These are phyloP conservation scores for Orbilia javanica DNA, from an alignment of 2,329 filamentous ascomycete species.

Conservation along the genomic window DNA sequence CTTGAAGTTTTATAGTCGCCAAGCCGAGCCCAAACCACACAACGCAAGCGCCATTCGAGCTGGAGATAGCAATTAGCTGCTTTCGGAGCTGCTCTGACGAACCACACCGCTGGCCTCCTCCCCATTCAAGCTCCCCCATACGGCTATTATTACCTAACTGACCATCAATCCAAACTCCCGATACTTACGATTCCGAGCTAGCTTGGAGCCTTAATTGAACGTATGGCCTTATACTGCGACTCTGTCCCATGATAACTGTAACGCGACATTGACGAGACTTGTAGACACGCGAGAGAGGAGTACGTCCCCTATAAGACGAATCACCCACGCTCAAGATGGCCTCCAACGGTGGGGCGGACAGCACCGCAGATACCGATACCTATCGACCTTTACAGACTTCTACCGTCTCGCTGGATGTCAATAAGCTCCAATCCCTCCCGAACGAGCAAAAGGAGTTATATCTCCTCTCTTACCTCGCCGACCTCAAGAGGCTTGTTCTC, in stretches of 20 bases:
- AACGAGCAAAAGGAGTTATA: conserved; percentile 96
- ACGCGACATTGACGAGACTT: conserved; percentile 30
- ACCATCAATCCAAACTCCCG: neutral
- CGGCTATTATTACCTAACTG: conserved; percentile 20
- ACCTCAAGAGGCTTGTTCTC: conserved; percentile 83
- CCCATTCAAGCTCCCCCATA: conserved; percentile 20
- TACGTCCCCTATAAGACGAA: conserved; percentile 25
- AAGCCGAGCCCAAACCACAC: conserved; percentile 50
- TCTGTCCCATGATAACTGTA: neutral
- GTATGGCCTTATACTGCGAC: conserved; percentile 2
- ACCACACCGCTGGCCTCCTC: conserved; percentile 41
- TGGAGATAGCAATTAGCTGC: conserved; percentile 46
- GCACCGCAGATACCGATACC: conserved; percentile 37
- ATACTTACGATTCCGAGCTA: conserved; percentile 3
- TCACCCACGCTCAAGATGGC: conserved; percentile 23
- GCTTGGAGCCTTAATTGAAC: conserved; percentile 1
- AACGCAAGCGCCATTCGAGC: conserved; percentile 42
- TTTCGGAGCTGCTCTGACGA: conserved; percentile 48
- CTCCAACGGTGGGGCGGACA: conserved; percentile 50
- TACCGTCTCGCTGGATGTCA: conserved; percentile 80
- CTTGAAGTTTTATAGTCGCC: conserved; percentile 55
- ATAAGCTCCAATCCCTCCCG: conserved; percentile 88
- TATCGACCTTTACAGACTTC: conserved; percentile 56
- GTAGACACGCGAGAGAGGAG: conserved; percentile 41
- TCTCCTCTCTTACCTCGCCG: conserved; percentile 87